Conservation (phyloP, 768 basidiomycete species). For the Omphalotus guepiniiformis region DNA sequence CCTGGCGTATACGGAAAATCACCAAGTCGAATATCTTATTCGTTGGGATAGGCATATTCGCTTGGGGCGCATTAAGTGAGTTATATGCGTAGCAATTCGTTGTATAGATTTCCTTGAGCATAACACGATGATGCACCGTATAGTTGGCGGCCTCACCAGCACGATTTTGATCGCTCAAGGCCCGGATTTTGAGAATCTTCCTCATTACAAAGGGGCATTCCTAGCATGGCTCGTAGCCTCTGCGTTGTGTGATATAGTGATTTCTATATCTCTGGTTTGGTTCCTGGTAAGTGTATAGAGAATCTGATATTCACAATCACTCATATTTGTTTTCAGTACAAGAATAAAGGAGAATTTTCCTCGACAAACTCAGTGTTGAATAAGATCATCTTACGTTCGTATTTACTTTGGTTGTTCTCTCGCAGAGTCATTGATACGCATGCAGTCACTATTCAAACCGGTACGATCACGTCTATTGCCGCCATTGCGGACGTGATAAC, state of each 20-base stretch:
- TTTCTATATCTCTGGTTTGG: conserved; percentile 37
- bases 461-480: conserved; percentile 3
- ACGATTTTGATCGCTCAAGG: conserved; percentile 21
- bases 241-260: conserved; percentile 42
- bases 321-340: background rate
- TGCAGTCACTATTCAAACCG: conserved; percentile 9
- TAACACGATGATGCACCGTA: background rate
- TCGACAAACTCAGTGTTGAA: conserved; percentile 1
- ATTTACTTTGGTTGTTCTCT: background rate
- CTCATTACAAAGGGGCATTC: conserved; percentile 27
- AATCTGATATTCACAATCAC: background rate
- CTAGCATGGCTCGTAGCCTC: conserved; percentile 42
- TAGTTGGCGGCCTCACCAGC: conserved; percentile 32
- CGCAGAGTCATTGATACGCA: background rate
- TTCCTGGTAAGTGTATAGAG: conserved; percentile 33
- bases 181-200: conserved; percentile 24
- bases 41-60: conserved; percentile 25
- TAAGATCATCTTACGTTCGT: conserved; percentile 7
- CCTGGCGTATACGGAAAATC: conserved; percentile 33
- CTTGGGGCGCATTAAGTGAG: no score
- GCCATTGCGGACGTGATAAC: conserved; percentile 4
- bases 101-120: no score
- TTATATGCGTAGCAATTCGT: no score
- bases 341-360: background rate
- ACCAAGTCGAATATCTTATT: conserved; percentile 23